These are phyloP conservation scores for Diaporthe caulivora DNA, from an alignment of 2,329 filamentous ascomycete genomes.

Conservation along the genomic window DNA sequence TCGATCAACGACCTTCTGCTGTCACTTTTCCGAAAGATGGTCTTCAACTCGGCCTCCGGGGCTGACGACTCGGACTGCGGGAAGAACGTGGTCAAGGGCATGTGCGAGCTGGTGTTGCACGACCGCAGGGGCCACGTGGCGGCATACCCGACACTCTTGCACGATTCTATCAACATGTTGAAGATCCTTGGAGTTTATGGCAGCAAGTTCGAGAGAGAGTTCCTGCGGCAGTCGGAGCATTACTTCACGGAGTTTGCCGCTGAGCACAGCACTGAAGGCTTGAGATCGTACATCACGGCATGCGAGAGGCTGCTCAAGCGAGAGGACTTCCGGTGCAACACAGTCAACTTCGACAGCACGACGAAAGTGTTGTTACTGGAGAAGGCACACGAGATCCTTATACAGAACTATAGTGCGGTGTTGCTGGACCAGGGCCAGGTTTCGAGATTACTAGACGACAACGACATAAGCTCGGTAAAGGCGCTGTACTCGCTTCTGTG, in stretches of 20 bases:
- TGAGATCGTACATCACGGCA: constrained; percentile 81
- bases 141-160: constrained; percentile 76
- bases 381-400: constrained; percentile 78
- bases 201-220: constrained; percentile 81
- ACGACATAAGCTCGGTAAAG: constrained; percentile 77
- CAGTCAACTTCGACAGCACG: constrained; percentile 84
- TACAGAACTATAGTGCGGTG: constrained; percentile 75
- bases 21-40: constrained; percentile 76
- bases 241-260: constrained; percentile 81
- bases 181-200: constrained; percentile 87
- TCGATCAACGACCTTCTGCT: constrained; percentile 88
- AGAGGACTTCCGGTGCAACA: constrained; percentile 83
- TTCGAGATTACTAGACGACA: constrained; percentile 77
- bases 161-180: constrained; percentile 83
- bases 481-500: constrained; percentile 83
- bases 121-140: constrained; percentile 72
- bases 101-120: constrained; percentile 80
- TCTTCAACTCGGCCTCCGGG: constrained; percentile 55
- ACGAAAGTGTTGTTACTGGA: constrained; percentile 84
- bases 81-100: constrained; percentile 63
- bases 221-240: constrained; percentile 74
- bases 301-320: constrained; percentile 76
- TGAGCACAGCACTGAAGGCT: constrained; percentile 69
- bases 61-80: constrained; percentile 39
- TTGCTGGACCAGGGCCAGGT: constrained; percentile 77